Percentiles rank a stretch among this genome's conserved stretches.
phyloP scores from a whole-genome alignment of 2,329 filamentous ascomycete genomes.

The Diaporthe aspalathi region DNA sequence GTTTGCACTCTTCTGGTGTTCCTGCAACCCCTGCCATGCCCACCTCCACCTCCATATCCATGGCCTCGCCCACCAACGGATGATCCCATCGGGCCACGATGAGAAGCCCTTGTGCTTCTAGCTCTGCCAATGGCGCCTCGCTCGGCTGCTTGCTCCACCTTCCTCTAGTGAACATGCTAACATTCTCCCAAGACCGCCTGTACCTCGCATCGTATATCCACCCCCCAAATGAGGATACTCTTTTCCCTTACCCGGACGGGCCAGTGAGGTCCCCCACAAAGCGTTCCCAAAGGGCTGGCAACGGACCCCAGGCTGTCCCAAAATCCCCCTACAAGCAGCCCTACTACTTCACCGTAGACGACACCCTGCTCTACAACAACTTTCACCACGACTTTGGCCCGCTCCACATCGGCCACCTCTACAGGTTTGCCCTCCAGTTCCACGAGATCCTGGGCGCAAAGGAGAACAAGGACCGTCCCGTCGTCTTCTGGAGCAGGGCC shows the following conservation, averaged over 20 bases:
- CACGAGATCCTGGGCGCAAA: constrained; percentile 94
- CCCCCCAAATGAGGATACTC: constrained; percentile 81
- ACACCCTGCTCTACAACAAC: constrained; percentile 93
- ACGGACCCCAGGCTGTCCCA: constrained; percentile 61
- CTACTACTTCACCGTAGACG: constrained; percentile 96
- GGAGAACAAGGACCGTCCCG: constrained; percentile 87
- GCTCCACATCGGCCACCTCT: constrained; percentile 95
- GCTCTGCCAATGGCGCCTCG: constrained; percentile 6
- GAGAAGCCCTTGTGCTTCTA: background rate
- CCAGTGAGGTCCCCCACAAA: constrained; percentile 78
- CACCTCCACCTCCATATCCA: background rate
- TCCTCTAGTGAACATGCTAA: constrained; percentile 51
- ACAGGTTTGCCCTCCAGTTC: constrained; percentile 94
- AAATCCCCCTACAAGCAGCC: constrained; percentile 70
- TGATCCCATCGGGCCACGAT: constrained; percentile 7
- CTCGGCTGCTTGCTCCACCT: constrained; percentile 42
- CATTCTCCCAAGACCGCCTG: constrained; percentile 77
- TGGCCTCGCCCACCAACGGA: constrained; percentile 33
- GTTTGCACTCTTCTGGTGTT: too few relatives aligned
- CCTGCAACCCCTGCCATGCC: too few relatives aligned
- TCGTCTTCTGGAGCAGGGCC: constrained; percentile 95
- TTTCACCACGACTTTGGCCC: constrained; percentile 99
- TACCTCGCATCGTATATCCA: constrained; percentile 94
- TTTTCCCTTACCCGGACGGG: constrained; percentile 81
- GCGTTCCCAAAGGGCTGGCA: constrained; percentile 74